Percentiles rank a stretch among this genome's conserved stretches.
Evolutionary conservation across 2,329 filamentous ascomycete genomes (phyloP).

Genomic region (Aureobasidium vineae): DNA sequence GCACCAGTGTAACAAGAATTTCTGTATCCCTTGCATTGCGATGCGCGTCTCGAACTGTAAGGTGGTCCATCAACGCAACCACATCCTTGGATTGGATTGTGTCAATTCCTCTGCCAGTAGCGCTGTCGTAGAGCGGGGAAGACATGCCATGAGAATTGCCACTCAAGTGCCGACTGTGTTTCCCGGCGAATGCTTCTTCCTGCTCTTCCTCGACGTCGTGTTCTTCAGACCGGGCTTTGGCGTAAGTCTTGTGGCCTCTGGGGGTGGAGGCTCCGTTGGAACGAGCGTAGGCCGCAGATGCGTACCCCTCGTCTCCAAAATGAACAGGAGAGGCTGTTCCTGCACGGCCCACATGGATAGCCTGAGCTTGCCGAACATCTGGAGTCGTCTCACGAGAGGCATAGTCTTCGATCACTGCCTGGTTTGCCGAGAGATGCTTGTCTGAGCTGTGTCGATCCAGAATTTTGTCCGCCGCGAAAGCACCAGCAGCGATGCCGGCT

Average conservation of each 20-base stretch:
- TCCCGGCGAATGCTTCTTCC: slow-evolving; percentile 38
- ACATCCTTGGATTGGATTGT: slow-evolving; percentile 95
- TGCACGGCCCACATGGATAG: slow-evolving; percentile 18
- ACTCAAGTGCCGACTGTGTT: slow-evolving; percentile 68
- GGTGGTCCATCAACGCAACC: slow-evolving; percentile 95
- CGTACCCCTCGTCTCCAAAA: slow-evolving; percentile 29
- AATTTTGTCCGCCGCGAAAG: slow-evolving; percentile 1
- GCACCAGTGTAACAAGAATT: slow-evolving; percentile 89
- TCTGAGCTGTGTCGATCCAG: slow-evolving; percentile 3
- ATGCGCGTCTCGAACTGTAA: slow-evolving; percentile 95
- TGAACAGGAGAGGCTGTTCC: slow-evolving; percentile 19
- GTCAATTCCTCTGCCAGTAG: slow-evolving; percentile 84
- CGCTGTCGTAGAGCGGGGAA: slow-evolving; percentile 85
- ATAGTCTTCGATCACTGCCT: slow-evolving; percentile 25
- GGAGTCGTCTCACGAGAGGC: slow-evolving; percentile 24
- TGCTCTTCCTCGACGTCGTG: slow-evolving; percentile 53
- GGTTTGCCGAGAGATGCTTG: slow-evolving; percentile 12
- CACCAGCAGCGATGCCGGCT: slow-evolving; percentile 26
- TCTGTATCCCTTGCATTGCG: slow-evolving; percentile 95
- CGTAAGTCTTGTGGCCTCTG: neutral
- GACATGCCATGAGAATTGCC: slow-evolving; percentile 89
- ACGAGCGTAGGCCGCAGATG: slow-evolving; percentile 29
- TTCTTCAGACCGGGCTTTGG: slow-evolving; percentile 14
- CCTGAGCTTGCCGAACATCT: slow-evolving; percentile 26
- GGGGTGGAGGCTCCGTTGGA: slow-evolving; percentile 26